Conservation (phyloP, 345 rosid species). For the Pistacia integerrima region DNA sequence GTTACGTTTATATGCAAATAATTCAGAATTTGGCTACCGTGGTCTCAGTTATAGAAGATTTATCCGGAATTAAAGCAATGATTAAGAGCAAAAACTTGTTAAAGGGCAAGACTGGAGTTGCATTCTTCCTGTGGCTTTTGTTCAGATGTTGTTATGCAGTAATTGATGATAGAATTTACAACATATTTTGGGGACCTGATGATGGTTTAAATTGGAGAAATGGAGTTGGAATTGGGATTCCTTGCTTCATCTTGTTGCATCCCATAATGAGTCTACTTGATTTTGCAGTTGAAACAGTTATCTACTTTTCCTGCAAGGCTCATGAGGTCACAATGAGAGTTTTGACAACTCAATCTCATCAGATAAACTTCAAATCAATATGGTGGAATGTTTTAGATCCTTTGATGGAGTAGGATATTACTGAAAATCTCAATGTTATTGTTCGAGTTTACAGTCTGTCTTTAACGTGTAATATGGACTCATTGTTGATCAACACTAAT, state of each 20-base stretch:
- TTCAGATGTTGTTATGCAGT: constrained; percentile 14
- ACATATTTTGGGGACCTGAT: no score
- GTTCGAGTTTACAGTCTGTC: no score
- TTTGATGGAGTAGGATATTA: no score
- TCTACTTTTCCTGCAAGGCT: constrained; percentile 60
- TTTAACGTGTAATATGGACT: no score
- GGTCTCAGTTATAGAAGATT: constrained; percentile 55
- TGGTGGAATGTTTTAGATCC: constrained; percentile 36
- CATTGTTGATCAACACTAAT: no score
- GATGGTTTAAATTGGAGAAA: not conserved
- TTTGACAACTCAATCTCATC: no score
- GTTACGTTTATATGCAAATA: constrained; percentile 41
- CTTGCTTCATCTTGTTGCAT: constrained; percentile 34
- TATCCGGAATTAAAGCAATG: constrained; percentile 46
- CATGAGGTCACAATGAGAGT: constrained; percentile 43
- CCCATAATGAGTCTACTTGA: constrained; percentile 31
- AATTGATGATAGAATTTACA: not conserved
- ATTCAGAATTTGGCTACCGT: constrained; percentile 55
- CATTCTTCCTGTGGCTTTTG: constrained; percentile 24
- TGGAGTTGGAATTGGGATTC: constrained; percentile 21
- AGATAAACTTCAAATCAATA: constrained; percentile 41
- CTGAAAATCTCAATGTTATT: no score
- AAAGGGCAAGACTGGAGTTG: constrained; percentile 41
- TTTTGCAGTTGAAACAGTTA: constrained; percentile 44
- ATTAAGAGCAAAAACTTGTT: constrained; percentile 37